Evolutionary conservation across 164 flowering plant species (phyloP), one percentile per base, ranked within the genome.

Genomic region (Stephania japonica): DNA sequence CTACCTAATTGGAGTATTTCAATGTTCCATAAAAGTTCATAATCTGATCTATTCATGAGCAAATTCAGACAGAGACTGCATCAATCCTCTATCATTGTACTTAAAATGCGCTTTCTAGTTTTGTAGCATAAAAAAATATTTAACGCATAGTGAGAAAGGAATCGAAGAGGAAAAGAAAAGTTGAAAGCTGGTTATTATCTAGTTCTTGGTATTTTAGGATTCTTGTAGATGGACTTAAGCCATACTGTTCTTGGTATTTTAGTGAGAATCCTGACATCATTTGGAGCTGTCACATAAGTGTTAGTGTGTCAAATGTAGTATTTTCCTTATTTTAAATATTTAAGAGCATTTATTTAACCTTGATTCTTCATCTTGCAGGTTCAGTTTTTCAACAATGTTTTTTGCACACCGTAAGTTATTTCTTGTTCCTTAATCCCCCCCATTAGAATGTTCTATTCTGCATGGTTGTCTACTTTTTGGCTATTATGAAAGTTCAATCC

Each of bases 351-450:
- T 68, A 23, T 41, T 32, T 56, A 43, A 68, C 76, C 16, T 59
- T 66, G 59, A 42, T 41, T 21, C 44, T 61, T 75, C 10, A 19
- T 78, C 67, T 81, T 86, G 85, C 95, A 94, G 98, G 97, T 94
- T 94, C 81, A 89, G 97, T 79, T 88, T 94, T 84, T 94, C 97
- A 70, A 94, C 99, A 8, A 87, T 94, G 94, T 94, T 94, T 78
- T 92, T 94, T 68, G 77, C 98, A 0, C 98, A 94, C 83, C 87
- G 98, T 92, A 79, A 76, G 98, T 85, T 61, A 23, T 32, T 32
- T 56, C 59, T 16, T 6, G 63, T 27, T 67, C 61, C 65, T 19
- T 67, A 78, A 27, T 69, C 5, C 44, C 38, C 7, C 42, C 38
- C 63, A 42, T 44, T 21, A 47, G 13, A 65, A 66, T 14, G 18